Percentiles rank a stretch among this genome's conserved stretches.
phyloP scores from a whole-genome alignment of 208 protist genomes.

The Acanthamoeba quina region DNA sequence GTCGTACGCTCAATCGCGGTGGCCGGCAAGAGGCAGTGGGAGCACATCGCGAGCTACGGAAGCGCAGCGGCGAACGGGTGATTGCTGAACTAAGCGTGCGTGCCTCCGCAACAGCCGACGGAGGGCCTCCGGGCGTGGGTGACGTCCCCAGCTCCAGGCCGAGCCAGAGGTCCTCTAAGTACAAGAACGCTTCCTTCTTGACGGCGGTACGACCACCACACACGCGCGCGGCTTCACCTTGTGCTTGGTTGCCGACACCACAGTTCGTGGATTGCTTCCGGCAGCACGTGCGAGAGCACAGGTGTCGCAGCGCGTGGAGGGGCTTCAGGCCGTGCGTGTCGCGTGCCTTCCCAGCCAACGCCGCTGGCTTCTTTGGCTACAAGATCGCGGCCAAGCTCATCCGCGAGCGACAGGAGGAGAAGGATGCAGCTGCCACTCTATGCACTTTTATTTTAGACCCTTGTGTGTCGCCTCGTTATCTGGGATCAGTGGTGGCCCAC shows the following conservation, averaged over 20 bases:
- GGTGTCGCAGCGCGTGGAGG: constrained; percentile 46
- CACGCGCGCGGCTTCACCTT: not conserved
- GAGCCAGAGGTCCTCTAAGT: constrained; percentile 50
- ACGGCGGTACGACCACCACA: not conserved
- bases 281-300: constrained; percentile 26
- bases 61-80: too few species aligned
- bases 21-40: too few species aligned
- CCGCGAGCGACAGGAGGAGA: constrained; percentile 15
- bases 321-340: constrained; percentile 66
- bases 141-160: constrained; percentile 37
- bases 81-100: too few species aligned
- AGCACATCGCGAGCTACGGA: too few species aligned
- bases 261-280: constrained; percentile 49
- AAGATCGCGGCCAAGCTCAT: constrained; percentile 62
- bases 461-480: not conserved
- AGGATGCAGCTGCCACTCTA: not conserved
- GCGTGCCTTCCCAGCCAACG: constrained; percentile 71
- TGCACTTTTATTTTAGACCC: not conserved
- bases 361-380: constrained; percentile 67
- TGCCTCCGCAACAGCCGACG: not conserved
- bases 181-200: constrained; percentile 28
- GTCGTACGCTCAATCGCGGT: too few species aligned
- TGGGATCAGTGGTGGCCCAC: not conserved
- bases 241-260: not conserved
- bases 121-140: constrained; percentile 67